Conservation (phyloP, 352 stramenopile species). For the Phytophthora kernoviae region DNA sequence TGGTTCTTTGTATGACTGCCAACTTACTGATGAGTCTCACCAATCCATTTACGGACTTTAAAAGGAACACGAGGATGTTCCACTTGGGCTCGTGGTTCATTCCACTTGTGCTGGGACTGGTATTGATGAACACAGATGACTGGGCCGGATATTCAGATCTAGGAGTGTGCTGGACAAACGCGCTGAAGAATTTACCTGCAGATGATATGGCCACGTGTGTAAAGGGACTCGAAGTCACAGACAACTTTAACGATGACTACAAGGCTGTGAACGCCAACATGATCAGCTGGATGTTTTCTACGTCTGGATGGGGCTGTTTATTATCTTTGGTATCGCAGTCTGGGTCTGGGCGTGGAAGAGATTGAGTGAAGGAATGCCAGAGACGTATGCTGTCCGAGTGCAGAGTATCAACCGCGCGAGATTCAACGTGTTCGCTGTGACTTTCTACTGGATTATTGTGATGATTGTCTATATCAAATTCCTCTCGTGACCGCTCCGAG, state of each 20-base stretch:
- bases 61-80: conserved; percentile 84
- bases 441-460: conserved; percentile 88
- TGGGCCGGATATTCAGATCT: conserved; percentile 88
- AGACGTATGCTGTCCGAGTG: conserved; percentile 85
- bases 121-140: conserved; percentile 77
- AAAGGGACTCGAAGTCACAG: conserved; percentile 45
- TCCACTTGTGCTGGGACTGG: conserved; percentile 57
- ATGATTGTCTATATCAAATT: conserved; percentile 83
- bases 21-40: conserved; percentile 88
- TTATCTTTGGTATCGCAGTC: conserved; percentile 79
- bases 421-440: conserved; percentile 90
- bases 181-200: conserved; percentile 61
- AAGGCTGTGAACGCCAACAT: conserved; percentile 86
- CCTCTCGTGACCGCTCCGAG: conserved; percentile 59
- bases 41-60: conserved; percentile 92
- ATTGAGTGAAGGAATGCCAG: conserved; percentile 86
- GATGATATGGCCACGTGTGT: conserved; percentile 40
- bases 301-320: conserved; percentile 86
- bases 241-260: conserved; percentile 72
- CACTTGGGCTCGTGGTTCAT: conserved; percentile 86
- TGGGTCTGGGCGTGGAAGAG: conserved; percentile 89
- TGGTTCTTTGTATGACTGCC: conserved; percentile 91
- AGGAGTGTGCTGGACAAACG: conserved; percentile 88
- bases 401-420: conserved; percentile 88
- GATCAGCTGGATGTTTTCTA: conserved; percentile 90